A percentile compares a stretch with the other conserved stretches of the same genome.
These are phyloP conservation scores for Paraphoma chrysanthemicola DNA, from an alignment of 2,329 filamentous ascomycete species.

Conservation along the genomic window DNA sequence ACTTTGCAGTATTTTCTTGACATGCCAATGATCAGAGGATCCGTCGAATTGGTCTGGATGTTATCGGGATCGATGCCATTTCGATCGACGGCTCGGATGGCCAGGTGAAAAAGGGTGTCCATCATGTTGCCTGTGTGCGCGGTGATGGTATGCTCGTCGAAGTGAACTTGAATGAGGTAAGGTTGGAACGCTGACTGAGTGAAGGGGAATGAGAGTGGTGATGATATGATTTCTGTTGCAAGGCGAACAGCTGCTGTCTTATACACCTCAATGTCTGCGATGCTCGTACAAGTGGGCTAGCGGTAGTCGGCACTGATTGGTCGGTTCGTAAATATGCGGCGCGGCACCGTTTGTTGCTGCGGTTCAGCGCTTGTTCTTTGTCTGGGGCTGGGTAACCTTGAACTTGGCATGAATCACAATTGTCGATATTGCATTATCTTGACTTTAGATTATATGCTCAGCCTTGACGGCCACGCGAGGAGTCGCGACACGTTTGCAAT, in stretches of 20 bases:
- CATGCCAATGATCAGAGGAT: slow-evolving; percentile 21
- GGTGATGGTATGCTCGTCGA: neutral
- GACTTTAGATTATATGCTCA: neutral
- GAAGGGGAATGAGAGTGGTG: neutral
- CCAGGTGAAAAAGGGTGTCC: slow-evolving; percentile 8
- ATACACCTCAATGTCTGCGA: slow-evolving; percentile 3
- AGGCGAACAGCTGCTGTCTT: slow-evolving; percentile 2
- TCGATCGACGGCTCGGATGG: slow-evolving; percentile 9
- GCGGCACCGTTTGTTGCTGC: slow-evolving; percentile 2
- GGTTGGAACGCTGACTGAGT: neutral
- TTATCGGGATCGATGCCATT: slow-evolving; percentile 31
- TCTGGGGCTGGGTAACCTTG: neutral
- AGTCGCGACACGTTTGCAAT: neutral
- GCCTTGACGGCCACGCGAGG: neutral
- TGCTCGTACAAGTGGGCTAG: neutral
- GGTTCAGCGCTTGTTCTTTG: neutral
- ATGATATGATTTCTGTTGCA: neutral
- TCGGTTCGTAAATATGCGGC: slow-evolving; percentile 7
- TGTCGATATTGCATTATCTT: neutral
- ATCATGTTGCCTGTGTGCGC: neutral
- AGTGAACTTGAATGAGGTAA: neutral
- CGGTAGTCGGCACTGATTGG: slow-evolving; percentile 9
- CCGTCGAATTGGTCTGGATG: slow-evolving; percentile 23
- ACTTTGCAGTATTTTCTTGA: slow-evolving; percentile 33
- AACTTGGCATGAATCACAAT: slow-evolving; percentile 1